phyloP scores from a whole-genome alignment of 2,329 filamentous ascomycete genomes.

The Penicillium hesseltinei region DNA sequence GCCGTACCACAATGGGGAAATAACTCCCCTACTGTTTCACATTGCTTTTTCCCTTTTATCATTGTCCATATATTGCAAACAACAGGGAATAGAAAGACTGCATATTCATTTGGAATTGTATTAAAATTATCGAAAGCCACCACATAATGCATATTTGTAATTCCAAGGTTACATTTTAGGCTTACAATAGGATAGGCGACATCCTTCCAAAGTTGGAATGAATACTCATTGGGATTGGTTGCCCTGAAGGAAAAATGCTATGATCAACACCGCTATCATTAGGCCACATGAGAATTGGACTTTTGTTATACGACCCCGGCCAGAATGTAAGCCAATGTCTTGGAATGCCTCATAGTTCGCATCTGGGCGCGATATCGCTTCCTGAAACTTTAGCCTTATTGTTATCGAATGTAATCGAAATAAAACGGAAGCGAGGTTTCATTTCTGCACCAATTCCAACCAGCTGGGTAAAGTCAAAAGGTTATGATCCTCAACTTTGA shows the following conservation, averaged over 20 bases:
- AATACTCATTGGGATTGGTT: constrained; percentile 9
- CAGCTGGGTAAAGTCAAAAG: neutral
- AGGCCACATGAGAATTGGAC: neutral
- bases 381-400: constrained; percentile 10
- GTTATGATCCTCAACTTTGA: constrained; percentile 21
- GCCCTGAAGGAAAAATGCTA: neutral
- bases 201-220: neutral
- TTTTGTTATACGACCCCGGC: constrained; percentile 1
- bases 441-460: neutral
- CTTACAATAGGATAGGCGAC: neutral
- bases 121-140: constrained; percentile 11
- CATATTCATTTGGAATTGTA: constrained; percentile 6
- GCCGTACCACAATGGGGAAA: constrained; percentile 21
- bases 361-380: constrained; percentile 1
- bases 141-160: constrained; percentile 1
- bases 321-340: neutral
- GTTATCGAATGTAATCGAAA: neutral
- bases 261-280: constrained; percentile 12
- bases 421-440: neutral
- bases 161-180: neutral
- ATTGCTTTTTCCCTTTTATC: constrained; percentile 8
- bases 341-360: neutral
- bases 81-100: neutral
- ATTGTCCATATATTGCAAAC: neutral
- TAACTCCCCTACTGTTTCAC: constrained; percentile 17